A percentile compares a stretch with the other conserved stretches of the same genome.
phyloP scores from a whole-genome alignment of 2,329 filamentous ascomycete genomes.

The Colletotrichum paranaense region DNA sequence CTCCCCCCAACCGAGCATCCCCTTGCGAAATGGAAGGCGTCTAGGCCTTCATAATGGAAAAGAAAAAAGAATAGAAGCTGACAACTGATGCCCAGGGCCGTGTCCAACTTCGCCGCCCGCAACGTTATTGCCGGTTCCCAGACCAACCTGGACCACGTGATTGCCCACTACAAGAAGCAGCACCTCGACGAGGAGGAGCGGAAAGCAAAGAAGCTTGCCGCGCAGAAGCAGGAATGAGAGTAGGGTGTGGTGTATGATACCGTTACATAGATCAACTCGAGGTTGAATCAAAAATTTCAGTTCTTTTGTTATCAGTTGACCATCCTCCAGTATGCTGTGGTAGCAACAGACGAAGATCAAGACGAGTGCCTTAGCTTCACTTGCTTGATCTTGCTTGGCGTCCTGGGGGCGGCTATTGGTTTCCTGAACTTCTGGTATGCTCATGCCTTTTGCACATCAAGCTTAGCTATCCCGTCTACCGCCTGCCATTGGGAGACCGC shows the following conservation, averaged over 20 bases:
- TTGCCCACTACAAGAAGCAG: slow-evolving; percentile 67
- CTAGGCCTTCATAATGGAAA: background rate
- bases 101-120: slow-evolving; percentile 61
- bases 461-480: background rate
- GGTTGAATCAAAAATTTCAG: slow-evolving; percentile 29
- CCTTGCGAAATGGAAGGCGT: background rate
- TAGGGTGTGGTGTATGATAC: slow-evolving; percentile 33
- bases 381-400: background rate
- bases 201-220: slow-evolving; percentile 57
- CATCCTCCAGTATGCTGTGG: background rate
- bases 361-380: background rate
- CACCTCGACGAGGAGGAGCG: slow-evolving; percentile 66
- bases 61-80: background rate
- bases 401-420: background rate
- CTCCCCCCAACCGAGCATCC: background rate
- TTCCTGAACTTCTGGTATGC: background rate
- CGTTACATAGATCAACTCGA: slow-evolving; percentile 34
- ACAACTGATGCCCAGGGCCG: slow-evolving; percentile 50
- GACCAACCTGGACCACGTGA: slow-evolving; percentile 65
- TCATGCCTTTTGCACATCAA: background rate
- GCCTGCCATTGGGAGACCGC: background rate
- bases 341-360: background rate
- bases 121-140: slow-evolving; percentile 67
- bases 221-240: slow-evolving; percentile 29
- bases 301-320: slow-evolving; percentile 22